Conservation (phyloP, 345 rosid genomes). For the Eucalyptus victrix region DNA sequence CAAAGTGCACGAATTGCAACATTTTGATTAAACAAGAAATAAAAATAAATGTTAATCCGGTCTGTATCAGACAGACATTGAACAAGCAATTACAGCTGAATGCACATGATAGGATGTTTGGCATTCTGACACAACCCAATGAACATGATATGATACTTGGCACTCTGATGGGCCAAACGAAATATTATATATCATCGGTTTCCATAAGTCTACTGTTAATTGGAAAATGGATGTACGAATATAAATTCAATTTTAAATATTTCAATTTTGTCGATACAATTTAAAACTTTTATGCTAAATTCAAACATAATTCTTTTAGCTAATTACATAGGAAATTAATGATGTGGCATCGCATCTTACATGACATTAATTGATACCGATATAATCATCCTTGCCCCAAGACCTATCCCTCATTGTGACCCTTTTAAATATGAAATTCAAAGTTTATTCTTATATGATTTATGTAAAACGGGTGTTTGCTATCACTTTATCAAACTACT, state of each 20-base stretch:
- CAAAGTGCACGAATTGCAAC: background rate
- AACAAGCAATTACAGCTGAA: background rate
- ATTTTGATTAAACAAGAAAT: background rate
- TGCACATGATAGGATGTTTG: background rate
- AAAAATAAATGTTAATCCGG: background rate
- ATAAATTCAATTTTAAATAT: background rate
- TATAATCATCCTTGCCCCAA: background rate
- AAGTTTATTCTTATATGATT: background rate
- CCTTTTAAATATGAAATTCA: background rate
- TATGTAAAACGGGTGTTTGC: background rate
- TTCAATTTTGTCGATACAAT: background rate
- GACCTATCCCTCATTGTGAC: background rate
- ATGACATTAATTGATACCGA: accelerated
- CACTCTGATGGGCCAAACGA: background rate
- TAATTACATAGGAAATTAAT: background rate
- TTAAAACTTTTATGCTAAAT: background rate
- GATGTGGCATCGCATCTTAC: background rate
- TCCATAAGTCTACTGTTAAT: background rate
- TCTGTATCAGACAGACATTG: background rate
- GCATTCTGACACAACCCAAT: background rate
- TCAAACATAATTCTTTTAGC: accelerated
- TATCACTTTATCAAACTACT: background rate
- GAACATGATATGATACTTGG: too few species aligned
- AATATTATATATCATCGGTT: background rate
- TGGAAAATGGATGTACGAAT: background rate